phyloP scores from a whole-genome alignment of 768 basidiomycete species.

The Tulasnella sp. region DNA sequence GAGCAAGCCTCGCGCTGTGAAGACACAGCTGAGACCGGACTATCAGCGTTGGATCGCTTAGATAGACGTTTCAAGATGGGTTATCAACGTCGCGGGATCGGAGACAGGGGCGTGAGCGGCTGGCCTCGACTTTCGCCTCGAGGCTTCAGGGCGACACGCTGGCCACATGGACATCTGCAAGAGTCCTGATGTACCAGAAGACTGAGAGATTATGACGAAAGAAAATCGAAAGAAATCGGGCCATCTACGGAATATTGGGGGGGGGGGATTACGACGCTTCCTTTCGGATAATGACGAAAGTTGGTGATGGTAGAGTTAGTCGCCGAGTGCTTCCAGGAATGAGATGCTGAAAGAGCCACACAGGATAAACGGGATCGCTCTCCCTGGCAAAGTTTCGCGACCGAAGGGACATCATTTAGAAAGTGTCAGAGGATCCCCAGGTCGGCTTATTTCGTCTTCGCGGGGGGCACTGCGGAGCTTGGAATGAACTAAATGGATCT shows the following conservation, averaged over 20 bases:
- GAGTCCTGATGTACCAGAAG: background rate
- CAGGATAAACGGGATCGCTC: background rate
- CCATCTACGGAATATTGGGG: background rate
- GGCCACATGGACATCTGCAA: constrained; percentile 1
- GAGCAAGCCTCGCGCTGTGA: background rate
- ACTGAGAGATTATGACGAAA: background rate
- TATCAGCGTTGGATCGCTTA: constrained; percentile 2
- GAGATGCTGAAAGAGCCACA: background rate
- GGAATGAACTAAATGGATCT: background rate
- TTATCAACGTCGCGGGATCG: background rate
- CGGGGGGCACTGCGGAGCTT: background rate
- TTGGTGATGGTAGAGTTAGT: background rate
- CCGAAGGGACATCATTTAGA: background rate
- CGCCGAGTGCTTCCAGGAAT: constrained; percentile 1
- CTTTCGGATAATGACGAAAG: background rate
- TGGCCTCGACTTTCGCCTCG: constrained; percentile 1
- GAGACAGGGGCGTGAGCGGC: background rate
- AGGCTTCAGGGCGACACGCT: background rate
- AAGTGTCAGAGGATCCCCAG: background rate
- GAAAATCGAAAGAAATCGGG: background rate
- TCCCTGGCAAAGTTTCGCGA: background rate
- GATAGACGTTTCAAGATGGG: background rate
- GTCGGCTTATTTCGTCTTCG: background rate
- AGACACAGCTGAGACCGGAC: background rate
- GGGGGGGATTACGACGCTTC: background rate